phyloP scores from a whole-genome alignment of 2,329 filamentous ascomycete genomes.

The Ceratocystis eucalypticola region DNA sequence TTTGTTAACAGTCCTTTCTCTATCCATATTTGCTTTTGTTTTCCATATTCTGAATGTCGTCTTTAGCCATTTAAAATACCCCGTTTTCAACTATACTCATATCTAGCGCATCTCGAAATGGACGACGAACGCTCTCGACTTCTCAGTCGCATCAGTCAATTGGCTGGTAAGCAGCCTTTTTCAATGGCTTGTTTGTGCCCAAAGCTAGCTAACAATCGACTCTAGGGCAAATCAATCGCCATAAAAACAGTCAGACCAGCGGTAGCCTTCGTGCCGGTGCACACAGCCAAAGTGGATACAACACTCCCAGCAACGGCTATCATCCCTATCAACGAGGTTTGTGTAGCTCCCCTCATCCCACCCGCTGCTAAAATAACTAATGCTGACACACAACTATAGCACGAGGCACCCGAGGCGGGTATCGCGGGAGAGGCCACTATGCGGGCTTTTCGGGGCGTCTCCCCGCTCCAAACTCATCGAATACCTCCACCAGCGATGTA shows the following conservation, averaged over 20 bases:
- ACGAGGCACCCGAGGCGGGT: slow-evolving; percentile 22
- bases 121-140: slow-evolving; percentile 38
- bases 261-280: background rate
- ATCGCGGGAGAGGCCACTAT: slow-evolving; percentile 26
- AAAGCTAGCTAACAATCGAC: slow-evolving; percentile 22
- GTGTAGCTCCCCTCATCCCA: background rate
- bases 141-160: slow-evolving; percentile 39
- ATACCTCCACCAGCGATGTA: slow-evolving; percentile 13
- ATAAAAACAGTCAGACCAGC: slow-evolving; percentile 51
- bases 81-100: background rate
- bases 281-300: background rate
- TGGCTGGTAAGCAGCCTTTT: slow-evolving; percentile 31
- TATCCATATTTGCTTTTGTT: background rate
- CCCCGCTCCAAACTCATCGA: slow-evolving; percentile 25
- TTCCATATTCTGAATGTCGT: background rate
- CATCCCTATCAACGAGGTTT: slow-evolving; percentile 26
- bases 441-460: background rate
- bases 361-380: background rate
- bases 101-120: slow-evolving; percentile 26
- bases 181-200: slow-evolving; percentile 11
- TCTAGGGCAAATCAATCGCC: slow-evolving; percentile 64
- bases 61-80: background rate
- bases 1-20: background rate
- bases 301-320: slow-evolving; percentile 18
- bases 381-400: slow-evolving; percentile 18